Evolutionary conservation across 768 basidiomycete genomes (phyloP).

Genomic region (Mycena alexandri): DNA sequence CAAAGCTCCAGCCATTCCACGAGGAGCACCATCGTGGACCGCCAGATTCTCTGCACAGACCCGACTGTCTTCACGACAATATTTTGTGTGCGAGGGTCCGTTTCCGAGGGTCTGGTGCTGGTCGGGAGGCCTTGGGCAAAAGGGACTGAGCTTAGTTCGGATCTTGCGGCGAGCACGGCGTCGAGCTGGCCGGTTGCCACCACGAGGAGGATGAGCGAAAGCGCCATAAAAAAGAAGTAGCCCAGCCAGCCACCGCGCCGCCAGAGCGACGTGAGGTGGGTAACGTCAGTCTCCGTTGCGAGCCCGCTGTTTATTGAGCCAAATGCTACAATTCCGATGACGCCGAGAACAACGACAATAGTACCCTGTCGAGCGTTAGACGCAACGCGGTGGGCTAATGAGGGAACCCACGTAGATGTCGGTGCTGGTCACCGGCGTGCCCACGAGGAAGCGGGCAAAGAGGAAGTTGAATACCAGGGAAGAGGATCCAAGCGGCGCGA

Average conservation of each 20-base stretch:
- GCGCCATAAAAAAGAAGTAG: conserved; percentile 86
- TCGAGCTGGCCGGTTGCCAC: conserved; percentile 81
- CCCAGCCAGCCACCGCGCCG: conserved; percentile 89
- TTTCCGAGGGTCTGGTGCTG: conserved; percentile 11
- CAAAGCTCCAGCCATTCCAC: conserved; percentile 77
- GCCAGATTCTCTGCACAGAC: conserved; percentile 57
- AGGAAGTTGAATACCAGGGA: conserved; percentile 97
- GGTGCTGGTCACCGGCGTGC: conserved; percentile 84
- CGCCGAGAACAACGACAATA: conserved; percentile 83
- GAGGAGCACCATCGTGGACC: conserved; percentile 62
- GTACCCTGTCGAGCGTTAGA: conserved; percentile 69
- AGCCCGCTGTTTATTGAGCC: conserved; percentile 88
- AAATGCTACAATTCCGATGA: conserved; percentile 90
- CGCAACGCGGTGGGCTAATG: background rate
- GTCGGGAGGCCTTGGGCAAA: conserved; percentile 55
- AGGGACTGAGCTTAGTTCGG: conserved; percentile 75
- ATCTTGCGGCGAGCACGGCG: conserved; percentile 75
- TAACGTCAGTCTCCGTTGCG: conserved; percentile 77
- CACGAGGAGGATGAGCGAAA: conserved; percentile 74
- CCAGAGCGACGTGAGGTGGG: conserved; percentile 88
- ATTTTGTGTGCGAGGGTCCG: conserved; percentile 18
- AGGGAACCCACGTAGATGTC: conserved; percentile 79
- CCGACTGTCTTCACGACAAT: conserved; percentile 40
- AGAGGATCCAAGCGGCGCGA: conserved; percentile 94
- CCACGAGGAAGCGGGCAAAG: conserved; percentile 90